A percentile compares a stretch with the other conserved stretches of the same genome.
These are phyloP conservation scores for Cyclotella cryptica DNA, from an alignment of 108 stramenopile species.

Conservation along the genomic window DNA sequence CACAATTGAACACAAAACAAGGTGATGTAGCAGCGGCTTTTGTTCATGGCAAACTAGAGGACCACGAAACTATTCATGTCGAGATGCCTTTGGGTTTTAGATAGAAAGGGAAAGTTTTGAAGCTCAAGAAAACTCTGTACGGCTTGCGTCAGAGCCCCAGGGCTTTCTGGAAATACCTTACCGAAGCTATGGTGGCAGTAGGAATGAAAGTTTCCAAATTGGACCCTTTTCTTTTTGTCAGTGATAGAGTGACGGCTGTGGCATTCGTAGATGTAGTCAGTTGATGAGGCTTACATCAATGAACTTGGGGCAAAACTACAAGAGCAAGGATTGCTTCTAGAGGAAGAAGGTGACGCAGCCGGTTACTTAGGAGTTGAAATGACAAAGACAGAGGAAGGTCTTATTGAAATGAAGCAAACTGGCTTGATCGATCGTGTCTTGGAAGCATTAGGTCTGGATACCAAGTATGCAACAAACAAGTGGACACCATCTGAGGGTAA, in stretches of 20 bases:
- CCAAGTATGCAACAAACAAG: conserved; percentile 25
- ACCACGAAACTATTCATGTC: background rate
- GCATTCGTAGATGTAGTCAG: background rate
- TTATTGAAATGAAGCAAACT: conserved; percentile 29
- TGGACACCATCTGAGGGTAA: conserved; percentile 37
- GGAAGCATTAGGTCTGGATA: conserved; percentile 10
- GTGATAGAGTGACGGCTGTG: background rate
- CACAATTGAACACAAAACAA: background rate
- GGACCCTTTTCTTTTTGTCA: background rate
- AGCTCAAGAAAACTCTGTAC: conserved; percentile 5
- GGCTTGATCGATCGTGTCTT: background rate
- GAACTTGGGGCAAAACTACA: background rate
- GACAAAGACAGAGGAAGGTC: conserved; percentile 9
- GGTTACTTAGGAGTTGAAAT: conserved; percentile 57
- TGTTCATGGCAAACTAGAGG: background rate
- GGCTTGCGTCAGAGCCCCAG: background rate
- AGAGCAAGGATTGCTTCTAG: conserved; percentile 27
- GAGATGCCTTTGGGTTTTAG: background rate
- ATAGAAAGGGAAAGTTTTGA: background rate
- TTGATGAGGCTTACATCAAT: conserved; percentile 3
- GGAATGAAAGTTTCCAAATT: background rate
- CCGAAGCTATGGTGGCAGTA: background rate
- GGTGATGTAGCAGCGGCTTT: conserved; percentile 1
- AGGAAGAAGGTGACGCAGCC: conserved; percentile 45
- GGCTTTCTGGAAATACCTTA: conserved; percentile 1